These are phyloP conservation scores for Starmera stellimalicola DNA, from an alignment of 1,139 yeast species.

Conservation along the genomic window DNA sequence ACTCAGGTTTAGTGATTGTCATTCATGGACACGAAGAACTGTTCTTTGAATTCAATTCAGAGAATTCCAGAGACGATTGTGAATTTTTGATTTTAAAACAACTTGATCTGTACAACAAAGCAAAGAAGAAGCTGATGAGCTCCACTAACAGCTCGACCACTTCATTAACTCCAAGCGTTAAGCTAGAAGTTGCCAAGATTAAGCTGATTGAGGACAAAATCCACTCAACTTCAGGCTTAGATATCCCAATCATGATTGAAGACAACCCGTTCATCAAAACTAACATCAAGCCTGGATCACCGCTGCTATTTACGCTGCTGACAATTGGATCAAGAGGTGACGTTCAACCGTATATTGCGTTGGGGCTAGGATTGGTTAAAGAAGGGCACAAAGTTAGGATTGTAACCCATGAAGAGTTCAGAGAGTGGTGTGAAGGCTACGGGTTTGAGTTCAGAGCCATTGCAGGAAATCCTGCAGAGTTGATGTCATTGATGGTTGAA, in stretches of 20 bases:
- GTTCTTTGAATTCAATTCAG: constrained; percentile 62
- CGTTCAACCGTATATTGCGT: constrained; percentile 89
- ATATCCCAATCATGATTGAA: constrained; percentile 57
- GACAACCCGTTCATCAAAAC: constrained; percentile 51
- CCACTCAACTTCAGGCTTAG: constrained; percentile 48
- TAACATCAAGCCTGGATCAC: constrained; percentile 40
- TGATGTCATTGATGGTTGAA: constrained; percentile 86
- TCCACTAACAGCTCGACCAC: constrained; percentile 17
- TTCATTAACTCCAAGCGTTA: constrained; percentile 20
- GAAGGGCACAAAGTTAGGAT: constrained; percentile 84
- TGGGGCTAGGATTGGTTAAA: constrained; percentile 64
- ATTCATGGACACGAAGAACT: constrained; percentile 71
- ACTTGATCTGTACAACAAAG: constrained; percentile 28
- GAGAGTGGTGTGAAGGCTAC: constrained; percentile 59
- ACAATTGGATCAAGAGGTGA: constrained; percentile 96
- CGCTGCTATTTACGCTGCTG: constrained; percentile 55
- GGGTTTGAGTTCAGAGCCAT: constrained; percentile 62
- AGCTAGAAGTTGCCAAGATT: constrained; percentile 39
- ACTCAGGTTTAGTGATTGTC: constrained; percentile 58
- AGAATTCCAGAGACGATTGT: constrained; percentile 68
- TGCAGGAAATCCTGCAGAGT: constrained; percentile 90
- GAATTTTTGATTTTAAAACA: constrained; percentile 42
- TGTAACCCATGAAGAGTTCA: constrained; percentile 78
- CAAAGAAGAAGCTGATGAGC: constrained; percentile 1
- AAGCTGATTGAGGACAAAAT: constrained; percentile 56